phyloP scores from a whole-genome alignment of 2,329 filamentous ascomycete genomes.

The Amphichorda felina region DNA sequence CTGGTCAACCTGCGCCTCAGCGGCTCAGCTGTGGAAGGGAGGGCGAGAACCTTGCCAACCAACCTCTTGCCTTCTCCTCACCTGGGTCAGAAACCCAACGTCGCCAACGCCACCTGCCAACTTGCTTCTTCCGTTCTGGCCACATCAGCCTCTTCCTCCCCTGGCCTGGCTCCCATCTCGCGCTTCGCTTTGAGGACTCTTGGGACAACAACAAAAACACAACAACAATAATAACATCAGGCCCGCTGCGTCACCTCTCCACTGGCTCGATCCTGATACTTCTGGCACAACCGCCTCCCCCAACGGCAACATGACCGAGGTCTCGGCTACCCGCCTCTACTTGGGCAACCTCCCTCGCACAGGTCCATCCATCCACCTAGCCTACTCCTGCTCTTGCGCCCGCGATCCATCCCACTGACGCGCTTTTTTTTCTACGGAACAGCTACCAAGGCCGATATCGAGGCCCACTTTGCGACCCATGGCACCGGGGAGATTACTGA shows the following conservation, averaged over 20 bases:
- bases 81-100: background rate
- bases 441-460: slow-evolving; percentile 96
- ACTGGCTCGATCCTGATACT: too few species aligned
- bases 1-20: too few species aligned
- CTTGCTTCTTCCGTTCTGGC: background rate
- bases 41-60: too few species aligned
- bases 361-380: slow-evolving; percentile 42
- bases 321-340: slow-evolving; percentile 91
- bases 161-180: background rate
- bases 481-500: slow-evolving; percentile 96
- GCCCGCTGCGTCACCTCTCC: too few species aligned
- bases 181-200: background rate
- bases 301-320: slow-evolving; percentile 59
- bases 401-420: slow-evolving; percentile 1
- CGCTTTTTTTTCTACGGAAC: slow-evolving; percentile 19
- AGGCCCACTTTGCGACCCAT: slow-evolving; percentile 90
- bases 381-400: background rate
- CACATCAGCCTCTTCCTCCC: background rate
- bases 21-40: too few species aligned
- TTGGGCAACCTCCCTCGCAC: slow-evolving; percentile 94
- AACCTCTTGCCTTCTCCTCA: background rate
- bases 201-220: too few species aligned
- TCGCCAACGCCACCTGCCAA: background rate
- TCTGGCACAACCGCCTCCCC: slow-evolving; percentile 5
- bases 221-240: too few species aligned